These are phyloP conservation scores for Gelatoporia subvermispora DNA, from an alignment of 768 basidiomycete species.

Conservation along the genomic window DNA sequence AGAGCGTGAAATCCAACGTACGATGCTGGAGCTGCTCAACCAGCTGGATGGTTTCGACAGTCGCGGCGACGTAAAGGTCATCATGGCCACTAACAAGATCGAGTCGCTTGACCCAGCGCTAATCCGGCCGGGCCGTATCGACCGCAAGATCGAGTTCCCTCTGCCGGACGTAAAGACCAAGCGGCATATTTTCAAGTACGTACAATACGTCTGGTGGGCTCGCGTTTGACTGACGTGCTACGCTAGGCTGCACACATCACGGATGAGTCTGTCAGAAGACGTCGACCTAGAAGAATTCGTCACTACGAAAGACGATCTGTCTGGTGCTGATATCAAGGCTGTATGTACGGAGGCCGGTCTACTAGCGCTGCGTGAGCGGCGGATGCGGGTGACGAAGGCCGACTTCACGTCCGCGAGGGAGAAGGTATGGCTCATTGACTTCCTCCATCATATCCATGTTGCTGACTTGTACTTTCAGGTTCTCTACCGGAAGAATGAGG, in stretches of 20 bases:
- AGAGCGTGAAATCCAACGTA: constrained; percentile 98
- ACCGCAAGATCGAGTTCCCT: constrained; percentile 98
- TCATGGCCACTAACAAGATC: constrained; percentile 99
- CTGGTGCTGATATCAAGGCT: constrained; percentile 98
- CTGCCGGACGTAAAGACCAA: constrained; percentile 98
- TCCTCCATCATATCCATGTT: constrained; percentile 8
- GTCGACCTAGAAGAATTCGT: constrained; percentile 96
- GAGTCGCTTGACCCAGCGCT: constrained; percentile 96
- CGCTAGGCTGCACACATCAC: constrained; percentile 79
- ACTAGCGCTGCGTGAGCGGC: constrained; percentile 86
- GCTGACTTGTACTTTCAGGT: constrained; percentile 39
- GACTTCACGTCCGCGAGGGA: constrained; percentile 91
- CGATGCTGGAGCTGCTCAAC: constrained; percentile 97
- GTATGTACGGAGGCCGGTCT: constrained; percentile 99
- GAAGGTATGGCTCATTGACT: constrained; percentile 54
- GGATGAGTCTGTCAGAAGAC: constrained; percentile 85
- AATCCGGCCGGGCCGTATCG: constrained; percentile 97
- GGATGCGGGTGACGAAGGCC: constrained; percentile 90
- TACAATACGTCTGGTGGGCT: not conserved
- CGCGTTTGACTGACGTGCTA: constrained; percentile 1
- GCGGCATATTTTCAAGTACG: constrained; percentile 92
- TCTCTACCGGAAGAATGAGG: constrained; percentile 96
- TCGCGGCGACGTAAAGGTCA: constrained; percentile 98
- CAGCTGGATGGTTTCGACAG: constrained; percentile 99
- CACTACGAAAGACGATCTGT: constrained; percentile 91